Conservation (phyloP, 768 basidiomycete genomes). For the Gyrodon lividus region DNA sequence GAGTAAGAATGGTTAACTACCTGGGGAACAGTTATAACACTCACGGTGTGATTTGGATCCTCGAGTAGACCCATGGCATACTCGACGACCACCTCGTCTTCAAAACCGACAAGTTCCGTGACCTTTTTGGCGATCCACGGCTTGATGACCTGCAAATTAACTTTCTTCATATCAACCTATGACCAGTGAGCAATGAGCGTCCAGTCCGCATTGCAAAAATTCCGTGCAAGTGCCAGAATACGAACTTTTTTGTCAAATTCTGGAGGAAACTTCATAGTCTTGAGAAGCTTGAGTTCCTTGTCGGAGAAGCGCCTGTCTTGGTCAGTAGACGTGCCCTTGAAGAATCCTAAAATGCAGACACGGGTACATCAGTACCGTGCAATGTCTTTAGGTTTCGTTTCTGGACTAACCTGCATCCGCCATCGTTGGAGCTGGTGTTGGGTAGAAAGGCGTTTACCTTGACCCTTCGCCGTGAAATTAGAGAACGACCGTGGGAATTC, state of each 20-base stretch:
- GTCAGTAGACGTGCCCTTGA: slow-evolving; percentile 89
- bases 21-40: slow-evolving; percentile 18
- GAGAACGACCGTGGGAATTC: slow-evolving; percentile 4
- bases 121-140: slow-evolving; percentile 97
- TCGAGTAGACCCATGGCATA: slow-evolving; percentile 95
- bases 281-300: slow-evolving; percentile 90
- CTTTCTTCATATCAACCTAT: slow-evolving; percentile 93
- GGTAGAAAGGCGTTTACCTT: not conserved
- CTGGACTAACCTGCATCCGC: slow-evolving; percentile 56
- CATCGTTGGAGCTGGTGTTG: slow-evolving; percentile 35
- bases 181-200: not conserved
- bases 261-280: slow-evolving; percentile 85
- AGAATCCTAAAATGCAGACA: slow-evolving; percentile 55
- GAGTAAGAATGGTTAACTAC: not conserved
- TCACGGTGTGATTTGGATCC: slow-evolving; percentile 77
- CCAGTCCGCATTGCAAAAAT: not conserved
- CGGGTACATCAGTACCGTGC: slow-evolving; percentile 2
- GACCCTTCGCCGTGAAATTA: not conserved
- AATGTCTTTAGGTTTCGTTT: slow-evolving; percentile 14
- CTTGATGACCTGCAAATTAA: slow-evolving; percentile 86
- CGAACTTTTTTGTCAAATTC: slow-evolving; percentile 84
- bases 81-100: slow-evolving; percentile 96
- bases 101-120: slow-evolving; percentile 85
- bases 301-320: slow-evolving; percentile 93
- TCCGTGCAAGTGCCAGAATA: not conserved